Conservation (phyloP, 2,329 filamentous ascomycete genomes). For the Aureobasidium mangrovei region DNA sequence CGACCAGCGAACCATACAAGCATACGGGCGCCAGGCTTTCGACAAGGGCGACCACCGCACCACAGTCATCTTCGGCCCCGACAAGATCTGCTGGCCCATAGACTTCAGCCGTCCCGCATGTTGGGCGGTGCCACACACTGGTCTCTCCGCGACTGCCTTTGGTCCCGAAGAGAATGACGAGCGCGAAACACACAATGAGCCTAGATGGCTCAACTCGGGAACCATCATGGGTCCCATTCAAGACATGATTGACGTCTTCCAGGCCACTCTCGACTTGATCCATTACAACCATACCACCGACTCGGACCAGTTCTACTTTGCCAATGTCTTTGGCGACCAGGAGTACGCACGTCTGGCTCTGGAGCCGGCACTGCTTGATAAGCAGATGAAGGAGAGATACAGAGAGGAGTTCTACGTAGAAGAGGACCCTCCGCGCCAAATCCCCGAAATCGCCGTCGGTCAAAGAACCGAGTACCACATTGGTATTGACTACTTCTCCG, state of each 20-base stretch:
- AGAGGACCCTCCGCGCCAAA: constrained; percentile 28
- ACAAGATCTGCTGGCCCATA: constrained; percentile 28
- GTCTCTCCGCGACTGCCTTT: constrained; percentile 33
- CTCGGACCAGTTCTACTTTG: constrained; percentile 40
- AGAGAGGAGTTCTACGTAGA: constrained; percentile 19
- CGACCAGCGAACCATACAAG: constrained; percentile 16
- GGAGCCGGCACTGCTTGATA: constrained; percentile 26
- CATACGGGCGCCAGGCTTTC: constrained; percentile 8
- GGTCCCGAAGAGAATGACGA: constrained; percentile 24
- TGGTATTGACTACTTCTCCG: constrained; percentile 39
- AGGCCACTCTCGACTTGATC: constrained; percentile 32
- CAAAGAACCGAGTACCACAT: constrained; percentile 41
- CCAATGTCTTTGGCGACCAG: constrained; percentile 45
- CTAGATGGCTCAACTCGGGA: constrained; percentile 42
- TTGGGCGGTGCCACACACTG: constrained; percentile 24
- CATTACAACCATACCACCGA: constrained; percentile 25
- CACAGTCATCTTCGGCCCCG: constrained; percentile 26
- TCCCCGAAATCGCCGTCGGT: constrained; percentile 27
- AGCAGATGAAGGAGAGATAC: constrained; percentile 20
- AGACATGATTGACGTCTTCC: constrained; percentile 33
- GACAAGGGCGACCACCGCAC: constrained; percentile 6
- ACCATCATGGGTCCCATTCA: constrained; percentile 37
- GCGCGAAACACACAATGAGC: constrained; percentile 31
- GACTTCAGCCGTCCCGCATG: constrained; percentile 24
- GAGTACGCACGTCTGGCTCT: constrained; percentile 40